A percentile compares a stretch with the other conserved stretches of the same genome.
phyloP scores from a whole-genome alignment of 805 yeast species.

The Vanderwaltozyma polyspora region DNA sequence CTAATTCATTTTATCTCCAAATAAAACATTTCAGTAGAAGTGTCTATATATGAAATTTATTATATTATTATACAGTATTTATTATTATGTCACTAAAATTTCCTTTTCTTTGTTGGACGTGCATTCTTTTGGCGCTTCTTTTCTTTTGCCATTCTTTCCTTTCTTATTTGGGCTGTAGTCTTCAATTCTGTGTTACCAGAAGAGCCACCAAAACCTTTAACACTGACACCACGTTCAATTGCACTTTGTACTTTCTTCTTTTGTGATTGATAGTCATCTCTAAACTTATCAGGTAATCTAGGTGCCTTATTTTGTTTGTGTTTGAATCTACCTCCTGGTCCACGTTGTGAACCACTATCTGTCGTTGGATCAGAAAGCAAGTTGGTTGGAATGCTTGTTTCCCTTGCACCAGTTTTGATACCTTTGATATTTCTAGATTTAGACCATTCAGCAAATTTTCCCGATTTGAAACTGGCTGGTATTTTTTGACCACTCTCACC shows the following conservation, averaged over 20 bases:
- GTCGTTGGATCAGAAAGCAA: slow-evolving; percentile 23
- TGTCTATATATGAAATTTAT: background rate
- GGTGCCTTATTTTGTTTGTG: slow-evolving; percentile 76
- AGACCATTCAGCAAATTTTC: slow-evolving; percentile 89
- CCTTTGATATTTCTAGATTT: slow-evolving; percentile 45
- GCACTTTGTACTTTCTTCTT: slow-evolving; percentile 77
- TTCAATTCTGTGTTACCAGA: slow-evolving; percentile 43
- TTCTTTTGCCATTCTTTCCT: slow-evolving; percentile 57
- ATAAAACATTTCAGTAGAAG: no score
- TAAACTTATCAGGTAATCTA: slow-evolving; percentile 74
- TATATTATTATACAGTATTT: background rate
- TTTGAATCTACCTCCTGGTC: slow-evolving; percentile 51
- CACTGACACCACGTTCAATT: slow-evolving; percentile 55
- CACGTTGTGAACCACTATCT: slow-evolving; percentile 14
- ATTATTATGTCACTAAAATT: slow-evolving; percentile 9
- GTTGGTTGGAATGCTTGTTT: slow-evolving; percentile 28
- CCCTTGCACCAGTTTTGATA: slow-evolving; percentile 43
- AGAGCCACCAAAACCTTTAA: slow-evolving; percentile 47
- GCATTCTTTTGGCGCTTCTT: slow-evolving; percentile 76
- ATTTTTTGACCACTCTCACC: slow-evolving; percentile 90
- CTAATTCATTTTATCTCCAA: no score
- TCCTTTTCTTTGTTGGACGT: slow-evolving; percentile 38
- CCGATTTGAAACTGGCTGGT: slow-evolving; percentile 86
- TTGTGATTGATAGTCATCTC: slow-evolving; percentile 79
- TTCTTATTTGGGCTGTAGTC: slow-evolving; percentile 66